phyloP scores from a whole-genome alignment of 2,329 filamentous ascomycete species.

The Rutstroemia sp. region DNA sequence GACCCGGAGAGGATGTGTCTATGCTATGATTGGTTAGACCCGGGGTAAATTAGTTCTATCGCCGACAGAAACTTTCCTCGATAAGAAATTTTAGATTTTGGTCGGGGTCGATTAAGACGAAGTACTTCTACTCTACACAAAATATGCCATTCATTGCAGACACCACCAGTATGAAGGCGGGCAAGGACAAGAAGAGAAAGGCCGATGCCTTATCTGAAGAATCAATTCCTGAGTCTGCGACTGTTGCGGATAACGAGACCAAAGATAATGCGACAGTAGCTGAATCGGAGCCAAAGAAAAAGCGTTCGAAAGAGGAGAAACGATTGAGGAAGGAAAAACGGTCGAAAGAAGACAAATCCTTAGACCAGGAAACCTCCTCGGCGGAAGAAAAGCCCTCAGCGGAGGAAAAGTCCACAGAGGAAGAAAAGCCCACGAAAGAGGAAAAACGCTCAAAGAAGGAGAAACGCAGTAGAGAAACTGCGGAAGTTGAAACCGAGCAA shows the following conservation, averaged over 20 bases:
- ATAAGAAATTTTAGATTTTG: conserved; percentile 10
- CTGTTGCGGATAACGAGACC: background rate
- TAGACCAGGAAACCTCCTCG: background rate
- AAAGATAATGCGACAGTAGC: background rate
- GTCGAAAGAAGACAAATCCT: background rate
- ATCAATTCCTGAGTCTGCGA: background rate
- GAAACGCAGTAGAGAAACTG: background rate
- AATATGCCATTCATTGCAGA: conserved; percentile 5
- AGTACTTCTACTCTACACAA: background rate
- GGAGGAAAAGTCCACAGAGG: background rate
- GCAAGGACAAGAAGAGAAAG: conserved; percentile 18
- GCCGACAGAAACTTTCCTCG: conserved; percentile 8
- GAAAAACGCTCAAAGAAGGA: background rate
- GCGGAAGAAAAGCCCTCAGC: background rate
- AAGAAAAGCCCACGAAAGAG: background rate
- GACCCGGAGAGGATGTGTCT: background rate
- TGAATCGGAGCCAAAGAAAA: conserved; percentile 6
- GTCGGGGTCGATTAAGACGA: background rate
- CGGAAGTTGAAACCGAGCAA: background rate
- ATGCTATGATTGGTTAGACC: conserved; percentile 1
- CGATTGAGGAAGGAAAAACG: background rate
- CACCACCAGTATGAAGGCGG: background rate
- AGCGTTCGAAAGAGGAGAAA: background rate
- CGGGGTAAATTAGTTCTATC: conserved; percentile 3
- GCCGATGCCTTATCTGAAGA: conserved; percentile 9